phyloP scores from a whole-genome alignment of 1,139 yeast genomes.

The Scheffersomyces titani region DNA sequence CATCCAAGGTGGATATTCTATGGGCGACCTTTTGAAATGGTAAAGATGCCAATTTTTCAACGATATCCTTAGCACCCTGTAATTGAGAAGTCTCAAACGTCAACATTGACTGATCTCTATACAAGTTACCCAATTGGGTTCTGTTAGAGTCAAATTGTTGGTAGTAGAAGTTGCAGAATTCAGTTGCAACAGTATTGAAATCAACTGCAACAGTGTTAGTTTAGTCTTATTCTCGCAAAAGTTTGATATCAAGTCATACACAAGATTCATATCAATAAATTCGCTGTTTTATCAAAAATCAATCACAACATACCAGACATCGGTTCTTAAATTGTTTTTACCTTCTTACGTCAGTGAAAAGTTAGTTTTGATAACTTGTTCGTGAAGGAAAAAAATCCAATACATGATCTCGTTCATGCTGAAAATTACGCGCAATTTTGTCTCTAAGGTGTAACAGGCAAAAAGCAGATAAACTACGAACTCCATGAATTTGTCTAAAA shows the following conservation, averaged over 20 bases:
- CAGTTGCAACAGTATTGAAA: conserved; percentile 72
- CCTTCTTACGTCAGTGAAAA: background rate
- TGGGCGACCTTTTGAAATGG: conserved; percentile 94
- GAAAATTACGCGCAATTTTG: conserved; percentile 3
- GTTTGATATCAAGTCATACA: too few relatives aligned
- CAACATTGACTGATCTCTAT: conserved; percentile 96
- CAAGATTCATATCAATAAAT: too few relatives aligned
- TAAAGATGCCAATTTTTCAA: conserved; percentile 82
- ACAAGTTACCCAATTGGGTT: conserved; percentile 87
- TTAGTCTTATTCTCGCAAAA: too few relatives aligned
- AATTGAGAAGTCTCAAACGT: conserved; percentile 93
- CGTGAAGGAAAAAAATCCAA: background rate
- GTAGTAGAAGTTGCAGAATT: conserved; percentile 93
- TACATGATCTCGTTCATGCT: background rate
- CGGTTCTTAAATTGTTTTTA: background rate
- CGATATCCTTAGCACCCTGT: conserved; percentile 91
- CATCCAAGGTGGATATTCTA: conserved; percentile 91
- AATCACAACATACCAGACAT: conserved; percentile 4
- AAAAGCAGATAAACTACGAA: too few relatives aligned
- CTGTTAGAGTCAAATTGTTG: conserved; percentile 94
- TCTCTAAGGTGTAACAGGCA: too few relatives aligned
- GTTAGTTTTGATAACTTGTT: background rate
- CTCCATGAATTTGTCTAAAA: too few relatives aligned
- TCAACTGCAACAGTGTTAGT: conserved; percentile 45
- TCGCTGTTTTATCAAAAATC: background rate